phyloP scores from a whole-genome alignment of 192 early-diverging fungal species.

The Backusella morwellensis region DNA sequence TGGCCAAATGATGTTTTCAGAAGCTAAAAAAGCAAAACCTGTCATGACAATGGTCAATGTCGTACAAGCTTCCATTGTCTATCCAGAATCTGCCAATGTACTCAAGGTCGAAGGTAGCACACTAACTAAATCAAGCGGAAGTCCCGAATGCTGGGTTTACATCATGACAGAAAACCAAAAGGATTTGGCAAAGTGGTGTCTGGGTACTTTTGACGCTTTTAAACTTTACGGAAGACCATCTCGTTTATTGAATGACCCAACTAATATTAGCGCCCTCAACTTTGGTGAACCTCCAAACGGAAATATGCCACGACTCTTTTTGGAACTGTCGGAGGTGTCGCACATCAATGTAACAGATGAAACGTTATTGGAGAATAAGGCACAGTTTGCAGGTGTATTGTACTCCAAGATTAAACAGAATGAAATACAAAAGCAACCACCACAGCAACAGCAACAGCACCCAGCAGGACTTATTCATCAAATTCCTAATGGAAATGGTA shows the following conservation, averaged over 20 bases:
- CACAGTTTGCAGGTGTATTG: background rate
- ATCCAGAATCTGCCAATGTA: constrained; percentile 43
- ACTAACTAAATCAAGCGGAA: background rate
- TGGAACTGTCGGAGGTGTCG: constrained; percentile 21
- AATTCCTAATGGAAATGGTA: background rate
- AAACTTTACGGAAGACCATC: constrained; percentile 47
- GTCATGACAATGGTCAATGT: constrained; percentile 52
- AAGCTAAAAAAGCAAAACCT: constrained; percentile 52
- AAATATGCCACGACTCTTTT: constrained; percentile 27
- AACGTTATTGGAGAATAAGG: constrained; percentile 10
- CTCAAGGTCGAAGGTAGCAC: constrained; percentile 41
- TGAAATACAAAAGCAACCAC: background rate
- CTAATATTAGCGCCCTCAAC: constrained; percentile 21
- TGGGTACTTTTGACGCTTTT: constrained; percentile 42
- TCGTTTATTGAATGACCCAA: constrained; percentile 29
- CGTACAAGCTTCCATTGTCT: constrained; percentile 55
- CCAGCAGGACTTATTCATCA: background rate
- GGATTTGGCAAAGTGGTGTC: constrained; percentile 41
- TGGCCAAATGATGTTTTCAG: constrained; percentile 54
- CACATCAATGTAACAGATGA: constrained; percentile 8
- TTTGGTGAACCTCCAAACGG: constrained; percentile 13
- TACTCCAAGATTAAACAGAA: background rate
- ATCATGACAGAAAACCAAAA: constrained; percentile 31
- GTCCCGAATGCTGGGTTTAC: constrained; percentile 8
- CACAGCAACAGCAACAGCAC: background rate